Percentiles rank a stretch among this genome's conserved stretches.
These are phyloP conservation scores for Calonectria fujianensis DNA, from an alignment of 2,329 filamentous ascomycete species.

Conservation along the genomic window DNA sequence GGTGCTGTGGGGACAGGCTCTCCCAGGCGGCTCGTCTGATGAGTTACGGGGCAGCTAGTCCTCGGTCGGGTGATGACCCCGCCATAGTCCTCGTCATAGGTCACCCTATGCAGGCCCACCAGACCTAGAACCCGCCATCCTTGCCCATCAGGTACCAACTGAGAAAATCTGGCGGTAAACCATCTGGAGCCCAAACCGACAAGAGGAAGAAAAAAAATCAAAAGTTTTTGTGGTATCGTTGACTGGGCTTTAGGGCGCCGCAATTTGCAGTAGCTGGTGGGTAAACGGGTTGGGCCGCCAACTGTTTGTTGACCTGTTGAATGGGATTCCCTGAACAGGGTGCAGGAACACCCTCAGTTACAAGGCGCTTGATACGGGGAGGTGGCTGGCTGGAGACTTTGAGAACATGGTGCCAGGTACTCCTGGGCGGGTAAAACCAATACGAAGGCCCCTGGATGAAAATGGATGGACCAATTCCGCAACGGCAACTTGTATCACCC, in stretches of 20 bases:
- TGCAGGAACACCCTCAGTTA: constrained; percentile 21
- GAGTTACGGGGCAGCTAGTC: constrained; percentile 17
- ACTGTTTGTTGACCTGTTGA: not conserved
- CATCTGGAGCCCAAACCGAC: constrained; percentile 28
- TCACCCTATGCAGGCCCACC: constrained; percentile 40
- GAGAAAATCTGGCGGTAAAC: constrained; percentile 33
- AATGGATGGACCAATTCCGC: constrained; percentile 53
- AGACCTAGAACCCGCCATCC: constrained; percentile 22
- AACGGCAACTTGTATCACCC: constrained; percentile 36
- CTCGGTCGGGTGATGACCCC: constrained; percentile 38
- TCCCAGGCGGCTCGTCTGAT: constrained; percentile 9
- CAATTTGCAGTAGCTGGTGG: constrained; percentile 6
- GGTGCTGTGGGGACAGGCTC: constrained; percentile 1
- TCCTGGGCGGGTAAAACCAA: constrained; percentile 20
- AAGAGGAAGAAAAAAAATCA: constrained; percentile 20
- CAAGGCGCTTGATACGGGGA: constrained; percentile 4
- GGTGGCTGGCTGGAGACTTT: not conserved
- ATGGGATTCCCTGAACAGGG: not conserved
- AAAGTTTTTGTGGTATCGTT: not conserved
- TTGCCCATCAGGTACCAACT: constrained; percentile 50
- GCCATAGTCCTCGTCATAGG: constrained; percentile 53
- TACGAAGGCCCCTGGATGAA: not conserved
- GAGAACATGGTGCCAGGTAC: constrained; percentile 32
- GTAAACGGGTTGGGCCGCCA: constrained; percentile 5
- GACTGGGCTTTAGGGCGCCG: constrained; percentile 3